Evolutionary conservation across 768 basidiomycete genomes (phyloP).

Genomic region (Trametes cubensis): DNA sequence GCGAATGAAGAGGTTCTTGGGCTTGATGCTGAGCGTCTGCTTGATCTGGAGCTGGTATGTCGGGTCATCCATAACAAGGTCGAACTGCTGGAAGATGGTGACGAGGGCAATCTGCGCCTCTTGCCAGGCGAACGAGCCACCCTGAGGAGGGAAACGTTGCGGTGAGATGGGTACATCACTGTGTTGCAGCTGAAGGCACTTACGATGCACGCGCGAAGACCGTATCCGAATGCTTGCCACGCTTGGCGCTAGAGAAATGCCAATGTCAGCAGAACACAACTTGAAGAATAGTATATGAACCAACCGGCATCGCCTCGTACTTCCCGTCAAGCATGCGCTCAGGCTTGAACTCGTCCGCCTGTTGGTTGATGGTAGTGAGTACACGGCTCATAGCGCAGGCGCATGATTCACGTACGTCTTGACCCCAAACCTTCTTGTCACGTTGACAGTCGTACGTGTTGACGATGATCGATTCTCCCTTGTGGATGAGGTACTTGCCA

Average conservation of each 20-base stretch:
- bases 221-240: slow-evolving; percentile 45
- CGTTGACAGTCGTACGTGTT: slow-evolving; percentile 39
- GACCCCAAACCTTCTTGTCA: slow-evolving; percentile 49
- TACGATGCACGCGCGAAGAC: slow-evolving; percentile 29
- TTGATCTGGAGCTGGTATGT: slow-evolving; percentile 47
- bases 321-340: slow-evolving; percentile 53
- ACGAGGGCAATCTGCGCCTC: slow-evolving; percentile 46
- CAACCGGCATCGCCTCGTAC: slow-evolving; percentile 48
- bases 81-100: slow-evolving; percentile 50
- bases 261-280: neutral
- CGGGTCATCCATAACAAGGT: slow-evolving; percentile 45
- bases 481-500: slow-evolving; percentile 45
- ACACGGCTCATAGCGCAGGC: neutral
- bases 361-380: neutral
- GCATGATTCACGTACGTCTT: slow-evolving; percentile 41
- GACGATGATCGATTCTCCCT: slow-evolving; percentile 35
- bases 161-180: neutral
- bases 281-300: neutral
- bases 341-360: slow-evolving; percentile 45
- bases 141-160: slow-evolving; percentile 20
- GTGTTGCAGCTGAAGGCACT: neutral
- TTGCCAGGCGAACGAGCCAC: slow-evolving; percentile 51
- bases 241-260: slow-evolving; percentile 38
- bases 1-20: slow-evolving; percentile 43
- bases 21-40: slow-evolving; percentile 52